Evolutionary conservation across 257 asterid species (phyloP).

Genomic region (Leonotis leonurus): DNA sequence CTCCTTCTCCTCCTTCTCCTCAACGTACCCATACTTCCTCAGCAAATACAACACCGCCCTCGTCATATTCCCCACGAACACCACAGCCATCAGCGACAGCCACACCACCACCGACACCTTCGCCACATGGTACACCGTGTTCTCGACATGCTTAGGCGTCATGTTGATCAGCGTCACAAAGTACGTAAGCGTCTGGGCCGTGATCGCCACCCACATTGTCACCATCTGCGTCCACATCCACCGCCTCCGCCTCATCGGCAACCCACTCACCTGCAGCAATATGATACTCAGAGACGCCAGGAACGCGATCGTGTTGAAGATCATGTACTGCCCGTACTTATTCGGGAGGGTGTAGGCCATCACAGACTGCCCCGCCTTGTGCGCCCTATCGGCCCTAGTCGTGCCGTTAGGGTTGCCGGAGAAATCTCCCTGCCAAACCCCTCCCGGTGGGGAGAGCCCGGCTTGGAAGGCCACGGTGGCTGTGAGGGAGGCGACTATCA

Average conservation of each 20-base stretch:
- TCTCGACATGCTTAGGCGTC: constrained; percentile 16
- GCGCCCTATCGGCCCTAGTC: not conserved
- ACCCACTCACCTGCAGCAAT: constrained; percentile 32
- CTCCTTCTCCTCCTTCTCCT: constrained; percentile 13
- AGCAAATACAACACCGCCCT: constrained; percentile 13
- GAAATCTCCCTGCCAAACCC: constrained; percentile 27
- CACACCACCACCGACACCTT: constrained; percentile 12
- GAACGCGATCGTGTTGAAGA: constrained; percentile 28
- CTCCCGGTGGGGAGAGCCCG: constrained; percentile 36
- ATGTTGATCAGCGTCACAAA: constrained; percentile 16
- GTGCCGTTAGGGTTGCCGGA: constrained; percentile 19
- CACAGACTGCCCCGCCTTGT: constrained; percentile 25
- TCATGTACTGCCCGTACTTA: constrained; percentile 17
- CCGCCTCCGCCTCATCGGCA: constrained; percentile 24
- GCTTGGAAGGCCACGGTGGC: constrained; percentile 36
- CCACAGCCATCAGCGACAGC: constrained; percentile 10
- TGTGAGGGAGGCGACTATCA: constrained; percentile 38
- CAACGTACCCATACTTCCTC: constrained; percentile 4
- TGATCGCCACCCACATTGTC: constrained; percentile 32
- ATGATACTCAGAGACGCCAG: constrained; percentile 29
- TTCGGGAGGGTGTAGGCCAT: constrained; percentile 21
- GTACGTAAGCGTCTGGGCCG: constrained; percentile 22
- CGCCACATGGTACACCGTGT: constrained; percentile 11
- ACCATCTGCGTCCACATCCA: constrained; percentile 36
- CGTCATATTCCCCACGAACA: constrained; percentile 13